Base-by-base conservation (phyloP, 2,329 filamentous ascomycete species). In the Macrophomina tecta region DNA sequence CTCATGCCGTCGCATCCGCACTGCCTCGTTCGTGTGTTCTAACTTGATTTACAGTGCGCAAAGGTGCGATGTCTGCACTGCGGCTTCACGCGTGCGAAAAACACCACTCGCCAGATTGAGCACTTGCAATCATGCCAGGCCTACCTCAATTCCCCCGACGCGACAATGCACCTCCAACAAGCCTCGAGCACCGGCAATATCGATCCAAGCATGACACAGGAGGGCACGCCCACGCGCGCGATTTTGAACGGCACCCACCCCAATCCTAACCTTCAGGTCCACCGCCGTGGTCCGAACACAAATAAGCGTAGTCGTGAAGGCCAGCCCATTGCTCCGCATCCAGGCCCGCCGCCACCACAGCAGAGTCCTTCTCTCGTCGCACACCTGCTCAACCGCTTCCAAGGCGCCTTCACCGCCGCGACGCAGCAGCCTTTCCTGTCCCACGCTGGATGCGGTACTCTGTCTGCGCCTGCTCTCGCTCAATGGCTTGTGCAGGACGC, bases 401-500 rank as follows among this genome's bases (percentile, higher is more conserved):
- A 79, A 2, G 72, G 77, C 4, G 78, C 80, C 55, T 86, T 86
- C 75, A 79, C 76, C 3, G 77, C 78, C 34, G 89, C 90, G 11
- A 92, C 90, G 0, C 87, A 89, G 68, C 85, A 88, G 64, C 82
- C 86, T 0, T 92, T 93, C 78, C 86, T 93, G 62, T 82, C 81
- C 11, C 83, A 86, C 56, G 90, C 90, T 5, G 89, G 89, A 14
- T 81, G 83, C 65, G 90, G 90, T 28, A 85, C 83, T 0, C 80
- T 91, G 18, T 80, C 85, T 18, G 86, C 86, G 58, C 73, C 81
- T 0, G 78, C 82, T 1, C 80, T 92, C 11, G 84, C 85, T 23
- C 82, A 84, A 75, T 93, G 90, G 90, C 86, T 93, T 51, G 86
- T 87, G 12, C 90, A 91, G 76, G 90, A 92, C 76, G 83, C 88